Base-by-base conservation (phyloP, 2,329 filamentous ascomycete species). In the Pyricularia pennisetigena region DNA sequence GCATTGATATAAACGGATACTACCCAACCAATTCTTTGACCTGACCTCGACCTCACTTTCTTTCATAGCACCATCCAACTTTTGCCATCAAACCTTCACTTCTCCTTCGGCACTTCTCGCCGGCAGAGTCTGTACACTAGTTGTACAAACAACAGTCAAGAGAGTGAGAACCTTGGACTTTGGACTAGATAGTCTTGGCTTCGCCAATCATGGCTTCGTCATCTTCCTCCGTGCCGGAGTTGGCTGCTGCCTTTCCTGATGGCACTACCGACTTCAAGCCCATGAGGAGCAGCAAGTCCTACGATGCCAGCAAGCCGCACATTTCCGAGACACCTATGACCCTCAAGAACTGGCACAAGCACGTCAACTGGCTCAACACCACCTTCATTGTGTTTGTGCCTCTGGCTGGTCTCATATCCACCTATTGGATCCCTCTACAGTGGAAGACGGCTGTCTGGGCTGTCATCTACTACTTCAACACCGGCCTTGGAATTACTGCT, bases 281-380 rank as follows among this genome's bases (percentile, higher is more conserved):
- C 69, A 77, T 82, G 64, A 82, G 83, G 65, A 74, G 70, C 32
- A 71, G 73, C 68, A 82, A 80, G 75, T 79, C 79, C 72, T 79
- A 80, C 72, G 85, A 88, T 70, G 62, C 77, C 69, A 69, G 89
- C 82, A 97, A 96, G 82, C 86, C 90, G 75, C 93, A 97, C 80
- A 95, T 97, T 79, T 88, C 92, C 72, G 93, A 96, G 72, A 86
- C 87, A 71, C 90, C 91, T 69, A 89, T 96, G 74, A 97, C 92
- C 70, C 85, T 83, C 79, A 82, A 84, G 75, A 97, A 97, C 83
- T 95, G 92, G 91, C 89, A 93, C 81, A 90, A 94, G 82, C 93
- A 97, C 77, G 86, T 97, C 83, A 93, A 97, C 85, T 97, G 93
- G 93, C 85, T 97, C 72, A 97, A 97, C 79, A 89, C 92, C 71